Evolutionary conservation across 805 yeast species (phyloP), one percentile per base, ranked within the genome.

Genomic region (Pichia scutulata): DNA sequence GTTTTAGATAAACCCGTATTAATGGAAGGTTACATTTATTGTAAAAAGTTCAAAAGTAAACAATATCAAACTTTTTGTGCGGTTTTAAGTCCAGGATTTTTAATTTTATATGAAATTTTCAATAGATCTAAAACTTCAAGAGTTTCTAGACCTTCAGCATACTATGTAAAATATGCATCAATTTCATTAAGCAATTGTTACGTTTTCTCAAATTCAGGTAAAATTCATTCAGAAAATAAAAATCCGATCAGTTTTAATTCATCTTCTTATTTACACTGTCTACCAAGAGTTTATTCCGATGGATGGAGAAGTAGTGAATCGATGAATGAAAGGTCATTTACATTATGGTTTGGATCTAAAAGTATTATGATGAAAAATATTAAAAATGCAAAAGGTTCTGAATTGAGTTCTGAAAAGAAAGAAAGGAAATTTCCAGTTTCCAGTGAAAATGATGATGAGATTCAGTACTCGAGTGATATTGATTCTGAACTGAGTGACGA

Each of bases 231-330:
- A 55, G 67, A 61, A 82, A 28, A 60, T 65, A 12, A 67, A 63
- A 22, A 75, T 73, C 24, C 44, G 49, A 7, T 43, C 49, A n/a
- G 66, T 72, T 43, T 50, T 68, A 69, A 3, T 62, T 66, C 21
- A 66, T 74, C 50, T 84, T 43, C 86, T 0, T 86, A 84, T 0
- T 73, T 71, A 5, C 73, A 75, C 44, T 67, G 82, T 0, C 61
- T 85, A 28, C 96, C 97, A 0, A 70, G 95, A 36, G 70, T 84
- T 0, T 89, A 86, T 60, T 67, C 75, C 1, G 95, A 89, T 65
- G 97, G 97, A 0, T 85, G 95, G 89, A 77, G 74, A 55, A 84
- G 95, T 2, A 71, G 80, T 9, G 98, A 92, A 59, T 86, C 82
- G 44, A 93, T 87, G 56, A 57, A 73, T n/a, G 68, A 78, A 25